Conservation (phyloP, 306 rosid genomes). For the Dalbergia cultrata region DNA sequence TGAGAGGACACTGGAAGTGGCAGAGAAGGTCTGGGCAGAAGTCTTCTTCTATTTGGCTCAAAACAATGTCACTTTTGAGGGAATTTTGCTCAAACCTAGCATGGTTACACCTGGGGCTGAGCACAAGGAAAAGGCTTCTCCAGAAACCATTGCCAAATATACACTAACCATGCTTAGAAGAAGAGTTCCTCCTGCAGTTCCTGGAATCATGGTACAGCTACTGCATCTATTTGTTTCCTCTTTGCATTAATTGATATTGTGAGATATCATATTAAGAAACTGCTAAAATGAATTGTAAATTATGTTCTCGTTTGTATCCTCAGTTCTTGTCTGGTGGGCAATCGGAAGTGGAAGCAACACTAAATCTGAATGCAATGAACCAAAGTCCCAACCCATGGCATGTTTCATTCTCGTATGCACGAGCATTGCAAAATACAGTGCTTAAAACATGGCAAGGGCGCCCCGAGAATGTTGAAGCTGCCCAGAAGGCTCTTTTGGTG, state of each 20-base stretch:
- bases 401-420: constrained; percentile 96
- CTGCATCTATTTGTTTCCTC: constrained; percentile 23
- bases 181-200: constrained; percentile 98
- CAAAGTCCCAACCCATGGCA: constrained; percentile 99
- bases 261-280: constrained; percentile 1
- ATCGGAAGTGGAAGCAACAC: constrained; percentile 92
- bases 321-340: constrained; percentile 99
- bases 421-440: constrained; percentile 92
- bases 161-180: constrained; percentile 86
- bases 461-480: constrained; percentile 80
- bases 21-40: constrained; percentile 98
- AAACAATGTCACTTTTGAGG: constrained; percentile 93
- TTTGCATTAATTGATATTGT: constrained; percentile 13
- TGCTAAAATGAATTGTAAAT: constrained; percentile 9
- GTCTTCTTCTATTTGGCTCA: constrained; percentile 94
- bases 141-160: constrained; percentile 83
- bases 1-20: constrained; percentile 94
- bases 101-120: constrained; percentile 99
- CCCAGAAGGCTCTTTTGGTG: constrained; percentile 82
- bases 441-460: constrained; percentile 97
- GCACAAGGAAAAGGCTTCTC: constrained; percentile 90
- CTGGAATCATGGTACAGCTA: constrained; percentile 92
- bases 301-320: constrained; percentile 33
- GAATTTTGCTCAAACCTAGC: constrained; percentile 98
- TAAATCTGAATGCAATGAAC: constrained; percentile 97